Conservation (phyloP, 2,329 filamentous ascomycete genomes). For the Aureobasidium sp. region DNA sequence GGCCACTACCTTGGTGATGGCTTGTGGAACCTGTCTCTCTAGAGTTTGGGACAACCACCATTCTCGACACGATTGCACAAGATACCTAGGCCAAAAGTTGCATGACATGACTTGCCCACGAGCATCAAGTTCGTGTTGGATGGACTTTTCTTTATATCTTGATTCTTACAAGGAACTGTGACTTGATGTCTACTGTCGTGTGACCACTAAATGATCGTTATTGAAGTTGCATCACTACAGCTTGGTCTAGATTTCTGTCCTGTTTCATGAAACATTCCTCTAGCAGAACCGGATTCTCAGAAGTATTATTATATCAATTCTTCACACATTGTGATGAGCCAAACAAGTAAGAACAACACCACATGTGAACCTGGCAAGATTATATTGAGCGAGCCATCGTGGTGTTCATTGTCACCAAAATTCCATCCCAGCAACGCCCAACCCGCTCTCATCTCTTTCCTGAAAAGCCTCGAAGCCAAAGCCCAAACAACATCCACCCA, state of each 20-base stretch:
- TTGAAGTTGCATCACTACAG: no score
- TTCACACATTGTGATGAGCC: no score
- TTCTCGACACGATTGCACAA: background rate
- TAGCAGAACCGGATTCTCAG: no score
- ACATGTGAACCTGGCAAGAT: background rate
- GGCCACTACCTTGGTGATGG: conserved; percentile 93
- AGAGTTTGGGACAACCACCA: background rate
- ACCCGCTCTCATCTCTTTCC: conserved; percentile 5
- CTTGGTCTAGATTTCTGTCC: no score
- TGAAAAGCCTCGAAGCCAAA: conserved; percentile 5
- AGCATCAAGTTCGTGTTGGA: background rate
- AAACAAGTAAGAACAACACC: no score
- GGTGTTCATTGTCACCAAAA: background rate
- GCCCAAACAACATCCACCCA: conserved; percentile 2
- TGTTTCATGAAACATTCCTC: no score
- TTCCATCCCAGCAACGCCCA: background rate
- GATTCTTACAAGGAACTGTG: background rate
- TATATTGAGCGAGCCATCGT: background rate
- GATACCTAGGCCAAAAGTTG: conserved; percentile 3
- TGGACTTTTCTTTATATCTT: background rate
- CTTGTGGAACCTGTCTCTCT: conserved; percentile 64
- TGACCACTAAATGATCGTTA: background rate
- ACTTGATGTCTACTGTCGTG: background rate
- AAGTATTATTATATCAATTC: no score
- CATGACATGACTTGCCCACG: background rate